Evolutionary conservation across 2,329 filamentous ascomycete species (phyloP).

Genomic region (Mariannaea sp.): DNA sequence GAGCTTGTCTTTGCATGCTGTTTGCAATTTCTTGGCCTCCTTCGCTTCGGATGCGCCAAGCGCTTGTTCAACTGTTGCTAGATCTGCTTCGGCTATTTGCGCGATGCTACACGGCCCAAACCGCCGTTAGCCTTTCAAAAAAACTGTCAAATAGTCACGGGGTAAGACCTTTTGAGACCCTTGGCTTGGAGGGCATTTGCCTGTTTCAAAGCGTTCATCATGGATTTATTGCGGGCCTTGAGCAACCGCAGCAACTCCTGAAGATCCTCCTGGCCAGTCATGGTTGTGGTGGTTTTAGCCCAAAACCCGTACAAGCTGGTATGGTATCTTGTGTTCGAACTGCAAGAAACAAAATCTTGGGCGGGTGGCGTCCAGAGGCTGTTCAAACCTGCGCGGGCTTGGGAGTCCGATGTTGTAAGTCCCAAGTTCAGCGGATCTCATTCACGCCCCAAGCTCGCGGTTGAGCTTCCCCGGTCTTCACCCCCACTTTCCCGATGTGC

Average conservation of each 20-base stretch:
- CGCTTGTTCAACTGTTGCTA: conserved; percentile 51
- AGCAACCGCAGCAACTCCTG: conserved; percentile 65
- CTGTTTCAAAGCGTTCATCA: conserved; percentile 63
- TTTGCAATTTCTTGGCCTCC: conserved; percentile 55
- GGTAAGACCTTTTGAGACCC: conserved; percentile 57
- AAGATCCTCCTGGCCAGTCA: conserved; percentile 63
- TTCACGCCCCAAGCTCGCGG: conserved; percentile 15
- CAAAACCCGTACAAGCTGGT: not conserved
- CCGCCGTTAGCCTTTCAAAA: not conserved
- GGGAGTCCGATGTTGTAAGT: conserved; percentile 28
- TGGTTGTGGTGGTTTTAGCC: conserved; percentile 31
- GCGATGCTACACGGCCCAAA: conserved; percentile 49
- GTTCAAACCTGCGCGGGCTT: not conserved
- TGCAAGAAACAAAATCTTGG: not conserved
- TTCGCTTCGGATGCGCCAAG: conserved; percentile 50
- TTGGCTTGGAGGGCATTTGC: conserved; percentile 61
- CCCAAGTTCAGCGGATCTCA: conserved; percentile 9
- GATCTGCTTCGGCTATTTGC: conserved; percentile 57
- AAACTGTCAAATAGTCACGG: not conserved
- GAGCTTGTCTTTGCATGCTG: conserved; percentile 58
- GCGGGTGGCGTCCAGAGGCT: not conserved
- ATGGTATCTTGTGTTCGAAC: not conserved
- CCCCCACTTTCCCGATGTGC: conserved; percentile 21
- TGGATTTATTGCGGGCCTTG: conserved; percentile 61
- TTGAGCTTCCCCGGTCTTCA: conserved; percentile 6